Evolutionary conservation across 1,284 basidiomycete species (phyloP).

Genomic region (Phaffia rhodozyma): DNA sequence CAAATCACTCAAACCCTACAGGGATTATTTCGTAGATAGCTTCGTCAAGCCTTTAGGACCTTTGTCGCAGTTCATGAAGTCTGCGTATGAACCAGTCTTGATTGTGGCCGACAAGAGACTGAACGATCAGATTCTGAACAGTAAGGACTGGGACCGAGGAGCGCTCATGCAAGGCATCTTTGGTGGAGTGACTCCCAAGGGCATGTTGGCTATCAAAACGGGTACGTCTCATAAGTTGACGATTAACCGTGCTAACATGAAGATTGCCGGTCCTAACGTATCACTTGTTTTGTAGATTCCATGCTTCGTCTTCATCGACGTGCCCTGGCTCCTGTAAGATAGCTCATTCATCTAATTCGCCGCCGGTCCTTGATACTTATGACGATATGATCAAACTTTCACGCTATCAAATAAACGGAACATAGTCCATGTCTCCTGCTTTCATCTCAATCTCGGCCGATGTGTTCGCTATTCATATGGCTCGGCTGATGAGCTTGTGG

Average conservation of each 20-base stretch:
- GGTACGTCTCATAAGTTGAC: background rate
- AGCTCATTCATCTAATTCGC: too few relatives aligned
- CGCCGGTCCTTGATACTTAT: too few relatives aligned
- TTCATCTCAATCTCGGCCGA: constrained; percentile 2
- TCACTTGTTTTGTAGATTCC: background rate
- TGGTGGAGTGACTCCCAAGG: background rate
- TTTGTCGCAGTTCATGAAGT: background rate
- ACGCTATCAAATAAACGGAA: background rate
- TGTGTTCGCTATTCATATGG: background rate
- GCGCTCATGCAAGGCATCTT: background rate
- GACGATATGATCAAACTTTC: background rate
- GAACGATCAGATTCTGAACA: background rate
- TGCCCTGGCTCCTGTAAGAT: background rate
- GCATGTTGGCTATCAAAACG: constrained; percentile 3
- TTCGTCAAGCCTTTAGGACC: background rate
- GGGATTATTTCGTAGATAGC: background rate
- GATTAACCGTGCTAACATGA: background rate
- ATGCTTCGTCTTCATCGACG: constrained; percentile 2
- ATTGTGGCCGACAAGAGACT: background rate
- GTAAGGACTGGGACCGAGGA: constrained; percentile 7
- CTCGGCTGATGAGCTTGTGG: background rate
- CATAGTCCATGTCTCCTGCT: constrained; percentile 1
- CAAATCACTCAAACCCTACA: background rate
- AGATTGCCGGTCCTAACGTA: background rate
- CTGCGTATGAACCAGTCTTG: background rate